These are phyloP conservation scores for Penicillium subrubescens DNA, from an alignment of 495 filamentous ascomycete genomes.

Conservation along the genomic window DNA sequence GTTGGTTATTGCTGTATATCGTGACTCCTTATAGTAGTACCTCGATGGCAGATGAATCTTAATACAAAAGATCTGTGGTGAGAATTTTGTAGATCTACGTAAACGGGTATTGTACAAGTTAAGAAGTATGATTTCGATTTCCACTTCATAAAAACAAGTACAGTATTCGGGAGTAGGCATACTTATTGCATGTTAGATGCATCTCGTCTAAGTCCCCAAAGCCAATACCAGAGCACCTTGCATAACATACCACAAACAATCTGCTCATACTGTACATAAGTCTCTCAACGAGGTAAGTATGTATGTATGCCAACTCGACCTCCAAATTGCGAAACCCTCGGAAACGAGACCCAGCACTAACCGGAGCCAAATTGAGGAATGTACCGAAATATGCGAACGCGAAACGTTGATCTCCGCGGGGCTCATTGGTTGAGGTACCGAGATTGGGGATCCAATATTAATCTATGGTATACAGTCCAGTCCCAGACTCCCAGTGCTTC, in stretches of 20 bases:
- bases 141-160: not conserved
- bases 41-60: too few relatives aligned
- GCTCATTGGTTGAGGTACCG: conserved; percentile 10
- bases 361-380: conserved; percentile 7
- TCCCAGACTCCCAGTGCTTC: not conserved
- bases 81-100: not conserved
- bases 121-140: too few relatives aligned
- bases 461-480: not conserved
- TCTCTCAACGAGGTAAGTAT: not conserved
- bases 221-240: not conserved
- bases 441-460: conserved; percentile 3
- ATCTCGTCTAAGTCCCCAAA: not conserved
- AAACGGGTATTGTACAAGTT: too few relatives aligned
- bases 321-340: not conserved
- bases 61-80: too few relatives aligned
- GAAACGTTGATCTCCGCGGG: not conserved
- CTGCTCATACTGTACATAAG: not conserved
- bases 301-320: too few relatives aligned
- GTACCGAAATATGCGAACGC: conserved; percentile 2
- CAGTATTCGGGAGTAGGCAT: not conserved
- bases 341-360: not conserved
- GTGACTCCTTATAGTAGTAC: not conserved
- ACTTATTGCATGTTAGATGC: not conserved
- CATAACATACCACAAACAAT: not conserved
- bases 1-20: not conserved